These are phyloP conservation scores for Suillus cothurnatus DNA, from an alignment of 768 basidiomycete genomes.

Conservation along the genomic window DNA sequence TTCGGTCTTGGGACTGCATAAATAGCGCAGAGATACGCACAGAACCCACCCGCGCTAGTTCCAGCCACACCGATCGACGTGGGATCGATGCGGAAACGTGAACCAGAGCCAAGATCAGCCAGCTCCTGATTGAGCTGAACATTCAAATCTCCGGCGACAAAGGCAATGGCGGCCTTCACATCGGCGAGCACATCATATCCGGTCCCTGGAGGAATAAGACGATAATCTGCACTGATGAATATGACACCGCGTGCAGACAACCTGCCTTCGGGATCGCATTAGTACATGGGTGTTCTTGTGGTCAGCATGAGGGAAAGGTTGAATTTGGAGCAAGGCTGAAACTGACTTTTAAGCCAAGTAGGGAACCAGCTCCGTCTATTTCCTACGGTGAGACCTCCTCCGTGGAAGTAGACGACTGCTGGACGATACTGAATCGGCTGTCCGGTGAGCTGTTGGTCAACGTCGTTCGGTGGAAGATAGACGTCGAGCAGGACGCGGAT, in stretches of 20 bases:
- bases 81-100: slow-evolving; percentile 41
- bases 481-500: slow-evolving; percentile 35
- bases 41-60: slow-evolving; percentile 62
- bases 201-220: slow-evolving; percentile 51
- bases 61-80: slow-evolving; percentile 54
- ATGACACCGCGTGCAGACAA: slow-evolving; percentile 48
- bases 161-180: slow-evolving; percentile 55
- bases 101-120: background rate
- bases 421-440: slow-evolving; percentile 18
- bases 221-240: slow-evolving; percentile 67
- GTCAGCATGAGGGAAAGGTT: background rate
- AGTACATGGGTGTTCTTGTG: background rate
- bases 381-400: slow-evolving; percentile 64
- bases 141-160: slow-evolving; percentile 35
- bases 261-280: slow-evolving; percentile 40
- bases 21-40: slow-evolving; percentile 60
- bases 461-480: slow-evolving; percentile 25
- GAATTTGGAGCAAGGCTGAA: background rate
- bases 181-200: slow-evolving; percentile 62
- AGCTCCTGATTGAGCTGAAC: slow-evolving; percentile 14
- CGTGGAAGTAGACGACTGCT: slow-evolving; percentile 43
- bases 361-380: slow-evolving; percentile 66
- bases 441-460: too few species aligned
- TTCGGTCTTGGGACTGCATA: slow-evolving; percentile 56
- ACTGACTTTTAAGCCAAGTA: slow-evolving; percentile 59